Evolutionary conservation across 257 asterid species (phyloP).

Genomic region (Penstemon newberryi): DNA sequence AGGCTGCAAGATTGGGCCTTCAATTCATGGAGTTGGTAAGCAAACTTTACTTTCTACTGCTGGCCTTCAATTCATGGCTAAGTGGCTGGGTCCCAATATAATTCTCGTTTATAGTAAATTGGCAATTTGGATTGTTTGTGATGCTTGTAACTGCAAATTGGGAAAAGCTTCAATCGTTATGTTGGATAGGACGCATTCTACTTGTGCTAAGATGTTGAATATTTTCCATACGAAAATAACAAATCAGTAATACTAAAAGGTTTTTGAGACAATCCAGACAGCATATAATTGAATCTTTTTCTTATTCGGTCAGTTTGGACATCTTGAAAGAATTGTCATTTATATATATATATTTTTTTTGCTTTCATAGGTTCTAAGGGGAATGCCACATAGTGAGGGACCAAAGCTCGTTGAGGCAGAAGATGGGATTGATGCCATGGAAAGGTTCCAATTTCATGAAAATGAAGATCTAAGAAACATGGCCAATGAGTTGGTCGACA

Average conservation of each 20-base stretch:
- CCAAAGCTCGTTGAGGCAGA: slow-evolving; percentile 80
- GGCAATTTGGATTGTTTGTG: not conserved
- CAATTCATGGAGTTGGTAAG: slow-evolving; percentile 96
- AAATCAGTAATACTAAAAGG: not conserved
- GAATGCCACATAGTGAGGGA: slow-evolving; percentile 82
- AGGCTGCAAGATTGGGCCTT: slow-evolving; percentile 91
- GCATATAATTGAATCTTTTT: not conserved
- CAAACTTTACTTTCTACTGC: slow-evolving; percentile 3
- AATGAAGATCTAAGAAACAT: slow-evolving; percentile 77
- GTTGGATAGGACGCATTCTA: not conserved
- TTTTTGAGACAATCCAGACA: not conserved
- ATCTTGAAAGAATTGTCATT: not conserved
- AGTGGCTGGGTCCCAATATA: not conserved
- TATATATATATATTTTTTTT: not conserved
- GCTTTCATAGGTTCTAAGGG: slow-evolving; percentile 72
- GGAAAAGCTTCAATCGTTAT: not conserved
- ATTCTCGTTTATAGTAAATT: not conserved
- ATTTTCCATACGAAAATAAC: no score
- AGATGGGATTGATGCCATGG: slow-evolving; percentile 98
- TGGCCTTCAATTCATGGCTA: not conserved
- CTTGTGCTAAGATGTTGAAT: slow-evolving; percentile 1
- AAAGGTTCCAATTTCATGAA: slow-evolving; percentile 87
- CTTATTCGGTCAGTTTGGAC: not conserved
- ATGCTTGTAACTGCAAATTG: slow-evolving; percentile 2
- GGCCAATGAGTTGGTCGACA: slow-evolving; percentile 82